Evolutionary conservation across 306 rosid genomes (phyloP).

Genomic region (Amphicarpaea edgeworthii): DNA sequence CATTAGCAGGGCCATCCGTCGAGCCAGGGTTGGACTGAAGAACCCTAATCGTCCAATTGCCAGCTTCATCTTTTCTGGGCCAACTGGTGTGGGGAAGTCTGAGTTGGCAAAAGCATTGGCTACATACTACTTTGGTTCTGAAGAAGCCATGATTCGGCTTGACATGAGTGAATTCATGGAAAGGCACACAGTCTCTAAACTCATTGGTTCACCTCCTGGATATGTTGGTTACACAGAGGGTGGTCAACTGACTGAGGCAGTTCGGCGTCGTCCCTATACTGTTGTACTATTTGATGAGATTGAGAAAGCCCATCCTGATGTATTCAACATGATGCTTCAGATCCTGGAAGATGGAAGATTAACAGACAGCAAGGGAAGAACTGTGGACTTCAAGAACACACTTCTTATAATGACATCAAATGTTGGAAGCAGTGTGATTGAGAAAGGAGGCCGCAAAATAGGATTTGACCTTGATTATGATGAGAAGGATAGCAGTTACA

Average conservation of each 20-base stretch:
- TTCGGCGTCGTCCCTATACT: slow-evolving; percentile 94
- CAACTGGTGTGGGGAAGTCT: slow-evolving; percentile 98
- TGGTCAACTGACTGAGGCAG: slow-evolving; percentile 97
- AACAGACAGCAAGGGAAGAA: slow-evolving; percentile 96
- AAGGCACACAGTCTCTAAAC: slow-evolving; percentile 93
- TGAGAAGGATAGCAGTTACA: slow-evolving; percentile 92
- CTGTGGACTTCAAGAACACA: slow-evolving; percentile 96
- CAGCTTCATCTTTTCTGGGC: slow-evolving; percentile 97
- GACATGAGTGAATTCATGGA: slow-evolving; percentile 99
- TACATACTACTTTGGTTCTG: slow-evolving; percentile 93
- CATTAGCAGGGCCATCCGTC: slow-evolving; percentile 90
- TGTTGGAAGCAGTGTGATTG: slow-evolving; percentile 96
- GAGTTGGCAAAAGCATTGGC: slow-evolving; percentile 94
- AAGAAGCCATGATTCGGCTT: slow-evolving; percentile 97
- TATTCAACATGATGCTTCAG: slow-evolving; percentile 98
- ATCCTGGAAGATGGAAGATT: slow-evolving; percentile 95
- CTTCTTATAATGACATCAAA: slow-evolving; percentile 96
- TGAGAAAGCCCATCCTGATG: slow-evolving; percentile 98
- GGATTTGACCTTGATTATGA: slow-evolving; percentile 93
- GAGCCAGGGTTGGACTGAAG: slow-evolving; percentile 95
- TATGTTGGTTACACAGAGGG: slow-evolving; percentile 98
- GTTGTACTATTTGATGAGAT: slow-evolving; percentile 95
- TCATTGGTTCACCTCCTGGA: slow-evolving; percentile 97
- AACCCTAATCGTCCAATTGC: slow-evolving; percentile 97
- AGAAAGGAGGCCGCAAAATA: slow-evolving; percentile 90